Conservation (phyloP, 2,329 filamentous ascomycete genomes). For the Bimuria novae-zelandiae region DNA sequence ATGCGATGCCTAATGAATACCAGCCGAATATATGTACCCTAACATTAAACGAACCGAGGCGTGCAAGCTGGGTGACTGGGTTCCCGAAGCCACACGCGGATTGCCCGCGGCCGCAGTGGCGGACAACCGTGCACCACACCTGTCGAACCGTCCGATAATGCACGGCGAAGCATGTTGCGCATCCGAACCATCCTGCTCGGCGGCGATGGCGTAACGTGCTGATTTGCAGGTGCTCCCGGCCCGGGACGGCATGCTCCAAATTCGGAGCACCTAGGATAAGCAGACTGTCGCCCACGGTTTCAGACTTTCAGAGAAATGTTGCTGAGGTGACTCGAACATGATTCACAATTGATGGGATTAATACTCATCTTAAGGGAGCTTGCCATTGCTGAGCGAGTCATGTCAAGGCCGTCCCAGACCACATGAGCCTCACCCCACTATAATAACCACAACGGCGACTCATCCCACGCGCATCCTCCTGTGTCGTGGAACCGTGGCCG, state of each 20-base stretch:
- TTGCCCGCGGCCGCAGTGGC: constrained; percentile 12
- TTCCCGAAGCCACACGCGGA: constrained; percentile 14
- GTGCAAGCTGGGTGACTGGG: background rate
- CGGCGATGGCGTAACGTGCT: constrained; percentile 8
- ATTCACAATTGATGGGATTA: background rate
- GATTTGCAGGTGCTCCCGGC: constrained; percentile 3
- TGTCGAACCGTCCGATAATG: constrained; percentile 1
- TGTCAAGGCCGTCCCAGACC: constrained; percentile 11
- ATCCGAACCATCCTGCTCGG: constrained; percentile 5
- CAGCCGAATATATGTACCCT: constrained; percentile 15
- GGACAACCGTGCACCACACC: background rate
- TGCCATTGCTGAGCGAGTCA: constrained; percentile 7
- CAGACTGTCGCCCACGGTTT: constrained; percentile 4
- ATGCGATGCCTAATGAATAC: constrained; percentile 14
- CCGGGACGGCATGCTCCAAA: background rate
- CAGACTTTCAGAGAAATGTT: constrained; percentile 1
- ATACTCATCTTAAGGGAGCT: background rate
- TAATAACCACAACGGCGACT: constrained; percentile 29
- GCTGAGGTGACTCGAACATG: constrained; percentile 6
- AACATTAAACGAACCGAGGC: constrained; percentile 10
- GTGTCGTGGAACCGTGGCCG: constrained; percentile 36
- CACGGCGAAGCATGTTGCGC: constrained; percentile 8
- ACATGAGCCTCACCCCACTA: constrained; percentile 27
- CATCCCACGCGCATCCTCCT: constrained; percentile 30
- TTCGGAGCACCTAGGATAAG: constrained; percentile 4